Base-by-base conservation (phyloP, 2,329 filamentous ascomycete genomes). In the Talaromyces marneffei region DNA sequence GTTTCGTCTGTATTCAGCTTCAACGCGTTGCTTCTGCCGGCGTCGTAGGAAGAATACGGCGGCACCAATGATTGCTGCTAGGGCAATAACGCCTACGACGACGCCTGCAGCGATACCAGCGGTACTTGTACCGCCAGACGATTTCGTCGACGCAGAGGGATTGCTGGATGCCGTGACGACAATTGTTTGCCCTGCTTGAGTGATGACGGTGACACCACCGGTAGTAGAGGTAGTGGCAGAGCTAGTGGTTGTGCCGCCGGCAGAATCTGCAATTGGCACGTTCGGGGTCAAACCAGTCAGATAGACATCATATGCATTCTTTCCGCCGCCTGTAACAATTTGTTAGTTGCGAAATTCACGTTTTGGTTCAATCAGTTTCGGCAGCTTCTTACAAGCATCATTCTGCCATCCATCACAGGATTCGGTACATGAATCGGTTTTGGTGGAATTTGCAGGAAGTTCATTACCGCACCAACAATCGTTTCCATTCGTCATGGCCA, bases 31-130 rank as follows among this genome's bases (percentile, higher is more conserved):
- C 75, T 92, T 90, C 69, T 87, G 87, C 77, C 85, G 88, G 65
- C 87, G 87, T 59, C 91, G 88, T 67, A 94, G 77, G 70, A 84
- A 89, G 73, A 96, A 87, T 75, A 91, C 87, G 4, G 82, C 77
- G 57, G 84, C 92, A 48, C 86, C 91, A 12, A 84, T 78, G 18
- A 90, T 80, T 14, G 82, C 88, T 58, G 80, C 83, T 4, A 92
- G 70, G 1, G 78, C 89, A 2, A 96, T 79, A 1, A 96, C 85
- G 62, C 90, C 92, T 8, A 94, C 89, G 2, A 97, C 92, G 1
- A 91, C 90, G 63, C 93, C 93, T 9, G 87, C 93, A 18, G 89
- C 92, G 66, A 97, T 92, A 54, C 88, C 91, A 40, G 86, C 89
- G n/a, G 86, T 89, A 71, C 88, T 92, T n/a, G 87, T 79, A 8